Evolutionary conservation across 208 protist genomes (phyloP), one percentile per base, ranked within the genome.

Genomic region (Crithidia expoeki): DNA sequence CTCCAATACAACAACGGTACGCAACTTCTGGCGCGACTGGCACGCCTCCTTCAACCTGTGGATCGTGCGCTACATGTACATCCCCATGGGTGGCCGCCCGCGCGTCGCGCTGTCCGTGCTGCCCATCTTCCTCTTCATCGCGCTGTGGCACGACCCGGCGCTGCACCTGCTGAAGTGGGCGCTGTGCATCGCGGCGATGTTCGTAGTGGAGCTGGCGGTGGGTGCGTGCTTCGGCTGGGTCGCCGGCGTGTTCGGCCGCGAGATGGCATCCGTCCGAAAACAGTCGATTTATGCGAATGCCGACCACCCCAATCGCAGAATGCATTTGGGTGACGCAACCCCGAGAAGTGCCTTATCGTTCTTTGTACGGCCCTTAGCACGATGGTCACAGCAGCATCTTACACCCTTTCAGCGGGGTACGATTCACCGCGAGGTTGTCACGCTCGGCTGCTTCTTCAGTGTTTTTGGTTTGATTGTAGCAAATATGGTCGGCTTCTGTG

Each of bases 21-120:
- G 66, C 10, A 89, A 83, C 42, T 98, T 98, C 79, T 98, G 97
- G 96, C 74, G 92, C 30, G 86, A 90, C 68, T 98, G 96, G 95
- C 95, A 98, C 73, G 83, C 88, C 25, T 93, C 86, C 23, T 94
- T 98, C 74, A 98, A 98, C 72, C 70, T 95, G 51, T 98, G 94
- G 92, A 89, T 97, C 50, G 82, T 97, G 53, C 90, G 94, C 27
- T 98, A 98, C 81, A 86, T 98, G 80, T 98, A 98, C 79, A 86
- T 97, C 32, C 95, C 95, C 19, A 83, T 98, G 68, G 93, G 94
- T 30, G 94, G 94, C 42, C 80, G 70, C 50, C 60, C 51, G 25
- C 74, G 59, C 47, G 81, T 88, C 42, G 47, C 82, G 42, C 55
- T 86, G 7, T 91, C 71, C 21, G 83, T 98, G 33, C 88, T 92